Percentiles rank a stretch among this genome's conserved stretches.
phyloP scores from a whole-genome alignment of 495 filamentous ascomycete species.

The Aspergillus coremiiformis region DNA sequence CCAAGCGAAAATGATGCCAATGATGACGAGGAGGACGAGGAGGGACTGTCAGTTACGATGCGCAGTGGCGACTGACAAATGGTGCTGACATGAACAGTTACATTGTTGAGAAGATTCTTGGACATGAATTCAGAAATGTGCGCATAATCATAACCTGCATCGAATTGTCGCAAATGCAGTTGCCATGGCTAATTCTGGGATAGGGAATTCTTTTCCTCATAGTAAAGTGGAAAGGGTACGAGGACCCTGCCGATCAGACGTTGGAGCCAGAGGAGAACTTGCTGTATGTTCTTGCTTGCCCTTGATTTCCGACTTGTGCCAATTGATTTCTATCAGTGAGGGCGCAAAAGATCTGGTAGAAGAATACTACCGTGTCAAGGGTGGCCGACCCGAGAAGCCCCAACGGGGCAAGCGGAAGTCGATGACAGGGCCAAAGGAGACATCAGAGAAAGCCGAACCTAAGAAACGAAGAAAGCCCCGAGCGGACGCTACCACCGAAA shows the following conservation, averaged over 20 bases:
- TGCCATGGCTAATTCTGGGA: slow-evolving; percentile 11
- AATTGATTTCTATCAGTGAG: slow-evolving; percentile 26
- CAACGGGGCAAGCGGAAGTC: slow-evolving; percentile 35
- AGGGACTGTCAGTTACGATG: slow-evolving; percentile 32
- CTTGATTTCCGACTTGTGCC: slow-evolving; percentile 5
- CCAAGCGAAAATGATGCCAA: slow-evolving; percentile 31
- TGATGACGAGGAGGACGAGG: slow-evolving; percentile 36
- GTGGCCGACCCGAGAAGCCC: slow-evolving; percentile 43
- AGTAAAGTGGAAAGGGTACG: slow-evolving; percentile 61
- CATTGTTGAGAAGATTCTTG: slow-evolving; percentile 51
- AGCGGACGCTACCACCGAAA: slow-evolving; percentile 15
- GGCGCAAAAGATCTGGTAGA: slow-evolving; percentile 47
- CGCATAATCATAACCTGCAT: slow-evolving; percentile 3
- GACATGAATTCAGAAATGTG: slow-evolving; percentile 41
- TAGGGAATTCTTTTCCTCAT: slow-evolving; percentile 40
- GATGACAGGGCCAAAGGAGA: slow-evolving; percentile 24
- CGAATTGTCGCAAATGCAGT: neutral
- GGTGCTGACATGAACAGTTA: slow-evolving; percentile 44
- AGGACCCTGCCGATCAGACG: slow-evolving; percentile 46
- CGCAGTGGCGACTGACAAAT: neutral
- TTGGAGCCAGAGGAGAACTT: slow-evolving; percentile 56
- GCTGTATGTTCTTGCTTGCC: slow-evolving; percentile 25
- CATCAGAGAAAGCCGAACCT: slow-evolving; percentile 13
- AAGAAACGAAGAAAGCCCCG: slow-evolving; percentile 19
- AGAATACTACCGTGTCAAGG: slow-evolving; percentile 49